phyloP scores from a whole-genome alignment of 768 basidiomycete genomes.

The Tricholoma hemisulphureum region DNA sequence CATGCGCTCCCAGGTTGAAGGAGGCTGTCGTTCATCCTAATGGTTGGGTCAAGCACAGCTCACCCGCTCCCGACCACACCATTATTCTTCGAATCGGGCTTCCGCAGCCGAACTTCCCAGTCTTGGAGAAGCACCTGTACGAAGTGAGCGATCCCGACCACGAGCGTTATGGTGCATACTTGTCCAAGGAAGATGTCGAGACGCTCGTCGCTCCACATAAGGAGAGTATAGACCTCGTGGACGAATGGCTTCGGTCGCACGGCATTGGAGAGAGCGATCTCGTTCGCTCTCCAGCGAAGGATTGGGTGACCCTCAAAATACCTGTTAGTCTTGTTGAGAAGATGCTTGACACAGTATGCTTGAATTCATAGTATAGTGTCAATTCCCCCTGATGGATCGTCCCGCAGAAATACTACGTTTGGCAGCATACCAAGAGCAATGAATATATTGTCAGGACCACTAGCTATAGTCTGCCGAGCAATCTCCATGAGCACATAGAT shows the following conservation, averaged over 20 bases:
- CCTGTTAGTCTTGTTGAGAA: slow-evolving; percentile 61
- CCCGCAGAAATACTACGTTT: slow-evolving; percentile 59
- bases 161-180: slow-evolving; percentile 50
- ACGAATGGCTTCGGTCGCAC: slow-evolving; percentile 59
- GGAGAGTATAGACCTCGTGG: slow-evolving; percentile 51
- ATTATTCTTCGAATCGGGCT: slow-evolving; percentile 60
- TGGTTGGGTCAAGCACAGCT: slow-evolving; percentile 45
- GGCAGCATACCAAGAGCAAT: slow-evolving; percentile 50
- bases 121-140: slow-evolving; percentile 50
- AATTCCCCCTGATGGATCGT: not conserved
- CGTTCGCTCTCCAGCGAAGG: slow-evolving; percentile 59
- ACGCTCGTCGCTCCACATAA: slow-evolving; percentile 56
- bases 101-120: slow-evolving; percentile 48
- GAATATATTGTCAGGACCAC: slow-evolving; percentile 64
- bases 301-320: slow-evolving; percentile 64
- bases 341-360: slow-evolving; percentile 68
- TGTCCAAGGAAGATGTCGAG: slow-evolving; percentile 68
- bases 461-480: slow-evolving; percentile 61
- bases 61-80: slow-evolving; percentile 43
- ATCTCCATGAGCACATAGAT: slow-evolving; percentile 60
- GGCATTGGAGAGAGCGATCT: slow-evolving; percentile 50
- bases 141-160: slow-evolving; percentile 61
- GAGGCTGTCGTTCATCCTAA: slow-evolving; percentile 32
- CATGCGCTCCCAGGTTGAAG: slow-evolving; percentile 17
- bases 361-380: not conserved